Conservation (phyloP, 371 early-diverging fungal species). For the Mucor velutinosus region DNA sequence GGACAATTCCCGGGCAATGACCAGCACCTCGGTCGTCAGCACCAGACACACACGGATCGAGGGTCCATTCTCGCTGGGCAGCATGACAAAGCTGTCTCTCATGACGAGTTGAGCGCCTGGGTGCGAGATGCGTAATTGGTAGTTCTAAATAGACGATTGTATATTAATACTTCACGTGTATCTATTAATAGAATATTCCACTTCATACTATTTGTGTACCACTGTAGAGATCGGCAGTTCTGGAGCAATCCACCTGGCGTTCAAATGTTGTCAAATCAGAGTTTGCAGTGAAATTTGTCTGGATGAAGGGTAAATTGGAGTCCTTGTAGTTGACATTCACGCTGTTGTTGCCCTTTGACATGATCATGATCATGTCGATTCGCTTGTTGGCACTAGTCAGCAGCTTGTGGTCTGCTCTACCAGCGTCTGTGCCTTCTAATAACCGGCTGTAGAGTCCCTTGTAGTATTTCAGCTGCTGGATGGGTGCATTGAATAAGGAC, state of each 20-base stretch:
- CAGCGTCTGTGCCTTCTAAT: slow-evolving; percentile 42
- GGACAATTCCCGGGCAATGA: slow-evolving; percentile 21
- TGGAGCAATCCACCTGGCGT: slow-evolving; percentile 31
- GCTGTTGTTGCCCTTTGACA: slow-evolving; percentile 1
- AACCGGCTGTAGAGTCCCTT: slow-evolving; percentile 49
- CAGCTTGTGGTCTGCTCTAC: slow-evolving; percentile 41
- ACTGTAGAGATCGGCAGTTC: slow-evolving; percentile 30
- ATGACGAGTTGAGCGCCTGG: slow-evolving; percentile 23
- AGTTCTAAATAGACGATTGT: slow-evolving; percentile 18
- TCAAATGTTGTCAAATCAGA: slow-evolving; percentile 17
- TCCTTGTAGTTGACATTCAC: not conserved
- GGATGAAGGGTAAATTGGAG: slow-evolving; percentile 5
- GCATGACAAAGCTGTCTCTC: slow-evolving; percentile 27
- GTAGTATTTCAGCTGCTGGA: slow-evolving; percentile 52
- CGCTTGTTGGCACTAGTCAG: slow-evolving; percentile 38
- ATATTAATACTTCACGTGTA: slow-evolving; percentile 7
- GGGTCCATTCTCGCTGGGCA: slow-evolving; percentile 12
- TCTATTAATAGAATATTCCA: slow-evolving; percentile 4
- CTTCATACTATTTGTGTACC: slow-evolving; percentile 28
- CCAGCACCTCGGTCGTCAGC: slow-evolving; percentile 23
- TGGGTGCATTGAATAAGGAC: slow-evolving; percentile 47
- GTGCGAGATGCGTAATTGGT: slow-evolving; percentile 17
- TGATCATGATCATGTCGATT: slow-evolving; percentile 38
- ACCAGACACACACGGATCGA: slow-evolving; percentile 22
- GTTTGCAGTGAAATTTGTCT: slow-evolving; percentile 13